phyloP scores from a whole-genome alignment of 495 filamentous ascomycete species.

The Neurospora sublineolata region DNA sequence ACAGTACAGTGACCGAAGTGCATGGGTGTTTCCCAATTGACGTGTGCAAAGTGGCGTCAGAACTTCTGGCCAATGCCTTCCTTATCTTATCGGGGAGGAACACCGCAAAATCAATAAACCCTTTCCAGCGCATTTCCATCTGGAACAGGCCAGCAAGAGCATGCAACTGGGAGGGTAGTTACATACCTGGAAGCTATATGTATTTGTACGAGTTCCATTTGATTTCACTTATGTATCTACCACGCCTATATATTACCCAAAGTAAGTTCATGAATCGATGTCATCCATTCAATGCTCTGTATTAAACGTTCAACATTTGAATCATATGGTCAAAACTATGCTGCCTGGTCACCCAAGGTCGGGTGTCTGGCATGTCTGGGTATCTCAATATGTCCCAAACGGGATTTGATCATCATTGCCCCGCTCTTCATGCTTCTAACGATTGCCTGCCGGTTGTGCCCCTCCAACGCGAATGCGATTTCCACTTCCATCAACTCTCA shows the following conservation, averaged over 20 bases:
- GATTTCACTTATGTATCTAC: background rate
- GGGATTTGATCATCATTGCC: background rate
- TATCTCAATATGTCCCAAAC: background rate
- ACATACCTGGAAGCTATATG: background rate
- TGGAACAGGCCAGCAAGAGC: background rate
- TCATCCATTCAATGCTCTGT: background rate
- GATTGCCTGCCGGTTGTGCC: background rate
- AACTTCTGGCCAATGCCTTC: conserved; percentile 4
- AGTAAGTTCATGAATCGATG: background rate
- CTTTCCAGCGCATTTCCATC: background rate
- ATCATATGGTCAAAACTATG: background rate
- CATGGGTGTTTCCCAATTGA: background rate
- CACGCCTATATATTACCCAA: background rate
- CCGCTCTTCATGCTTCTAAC: background rate
- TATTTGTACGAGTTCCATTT: background rate
- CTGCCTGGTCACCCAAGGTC: background rate
- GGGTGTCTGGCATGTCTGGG: background rate
- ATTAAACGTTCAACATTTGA: background rate
- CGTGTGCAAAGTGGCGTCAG: conserved; percentile 2
- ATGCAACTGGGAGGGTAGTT: background rate
- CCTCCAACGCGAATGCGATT: background rate
- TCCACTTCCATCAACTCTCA: background rate
- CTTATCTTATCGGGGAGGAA: conserved; percentile 1
- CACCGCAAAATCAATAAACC: background rate
- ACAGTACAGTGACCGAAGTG: background rate